Evolutionary conservation across 768 basidiomycete genomes (phyloP), one percentile per base, ranked within the genome.

Genomic region (Mrakia hoshinonis): DNA sequence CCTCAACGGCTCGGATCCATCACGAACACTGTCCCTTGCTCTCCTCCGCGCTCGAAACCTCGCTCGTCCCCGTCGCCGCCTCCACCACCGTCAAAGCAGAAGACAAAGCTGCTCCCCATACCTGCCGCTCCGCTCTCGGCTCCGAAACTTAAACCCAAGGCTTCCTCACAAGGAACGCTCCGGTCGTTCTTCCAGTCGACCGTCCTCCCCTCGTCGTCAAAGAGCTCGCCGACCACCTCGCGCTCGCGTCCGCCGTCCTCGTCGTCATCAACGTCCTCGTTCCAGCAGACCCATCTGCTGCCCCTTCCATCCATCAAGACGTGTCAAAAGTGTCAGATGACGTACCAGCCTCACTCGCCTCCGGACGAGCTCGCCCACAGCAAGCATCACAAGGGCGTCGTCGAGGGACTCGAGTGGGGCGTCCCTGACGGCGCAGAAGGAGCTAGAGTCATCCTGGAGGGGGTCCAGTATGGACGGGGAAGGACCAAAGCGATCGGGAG

Each of bases 241-340:
- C 15, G 26, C 34, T 13, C 12, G 26, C 48, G 31, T 66, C 22
- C 48, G 13, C 13, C 46, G 4, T 47, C 47, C 48, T 66, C 64
- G 1, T 34, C 64, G 18, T 29, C 48, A n/a, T 29, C 46, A 31
- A 24, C 67, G 15, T 38, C 65, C 18, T 52, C 68, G 20, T 65
- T 72, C 22, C 63, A 67, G 26, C 70, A 72, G 24, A 55, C 55
- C 49, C 52, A 58, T 5, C 72, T 73, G 20, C 22, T 49, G 22
- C 72, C 72, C 26, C 60, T 64, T 6, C 67, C 58, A 1, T 47
- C 49, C 0, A 58, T 67, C 60, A n/a, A 20, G 24, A 68, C 72
- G 5, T 73, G 72, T 18, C 49, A n/a, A n/a, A 63, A 49, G n/a
- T 73, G 72, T 54, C 36, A 36, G 29, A 73, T 73, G 72, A 68